These are phyloP conservation scores for Nothophaeocryptopus gaeumannii DNA, from an alignment of 2,329 filamentous ascomycete genomes.

Conservation along the genomic window DNA sequence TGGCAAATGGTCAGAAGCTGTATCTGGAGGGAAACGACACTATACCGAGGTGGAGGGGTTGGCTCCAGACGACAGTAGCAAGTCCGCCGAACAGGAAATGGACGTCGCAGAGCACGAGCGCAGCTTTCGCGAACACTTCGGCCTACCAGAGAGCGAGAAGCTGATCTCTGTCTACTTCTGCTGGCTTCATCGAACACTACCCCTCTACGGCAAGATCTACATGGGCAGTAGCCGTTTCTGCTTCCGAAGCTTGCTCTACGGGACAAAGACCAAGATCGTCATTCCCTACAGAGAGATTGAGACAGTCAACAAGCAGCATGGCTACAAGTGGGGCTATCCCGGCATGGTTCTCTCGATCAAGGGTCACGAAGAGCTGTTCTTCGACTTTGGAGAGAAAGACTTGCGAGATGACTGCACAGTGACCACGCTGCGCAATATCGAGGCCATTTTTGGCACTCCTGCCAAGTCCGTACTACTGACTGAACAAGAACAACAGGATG, in stretches of 20 bases:
- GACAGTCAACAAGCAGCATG: slow-evolving; percentile 91
- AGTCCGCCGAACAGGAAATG: slow-evolving; percentile 56
- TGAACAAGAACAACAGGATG: slow-evolving; percentile 66
- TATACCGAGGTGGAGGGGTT: slow-evolving; percentile 72
- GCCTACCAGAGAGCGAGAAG: slow-evolving; percentile 76
- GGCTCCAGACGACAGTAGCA: slow-evolving; percentile 60
- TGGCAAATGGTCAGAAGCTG: slow-evolving; percentile 96
- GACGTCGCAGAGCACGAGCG: slow-evolving; percentile 54
- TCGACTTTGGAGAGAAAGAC: slow-evolving; percentile 78
- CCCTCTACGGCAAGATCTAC: slow-evolving; percentile 95
- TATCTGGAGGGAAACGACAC: slow-evolving; percentile 85
- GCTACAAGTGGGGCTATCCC: slow-evolving; percentile 86
- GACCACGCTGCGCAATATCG: slow-evolving; percentile 73
- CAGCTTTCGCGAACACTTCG: slow-evolving; percentile 86
- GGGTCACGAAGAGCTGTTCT: slow-evolving; percentile 93
- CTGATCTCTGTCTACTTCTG: slow-evolving; percentile 88
- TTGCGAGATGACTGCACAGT: slow-evolving; percentile 85
- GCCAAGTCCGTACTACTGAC: slow-evolving; percentile 66
- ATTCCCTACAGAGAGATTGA: slow-evolving; percentile 87
- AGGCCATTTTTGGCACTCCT: slow-evolving; percentile 63
- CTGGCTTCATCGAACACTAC: slow-evolving; percentile 84
- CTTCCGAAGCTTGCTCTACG: slow-evolving; percentile 85
- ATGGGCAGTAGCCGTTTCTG: slow-evolving; percentile 84
- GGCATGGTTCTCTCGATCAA: slow-evolving; percentile 90
- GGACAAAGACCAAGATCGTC: slow-evolving; percentile 87